These are phyloP conservation scores for Coemansia aciculifera DNA, from an alignment of 192 early-diverging fungal species.

Conservation along the genomic window DNA sequence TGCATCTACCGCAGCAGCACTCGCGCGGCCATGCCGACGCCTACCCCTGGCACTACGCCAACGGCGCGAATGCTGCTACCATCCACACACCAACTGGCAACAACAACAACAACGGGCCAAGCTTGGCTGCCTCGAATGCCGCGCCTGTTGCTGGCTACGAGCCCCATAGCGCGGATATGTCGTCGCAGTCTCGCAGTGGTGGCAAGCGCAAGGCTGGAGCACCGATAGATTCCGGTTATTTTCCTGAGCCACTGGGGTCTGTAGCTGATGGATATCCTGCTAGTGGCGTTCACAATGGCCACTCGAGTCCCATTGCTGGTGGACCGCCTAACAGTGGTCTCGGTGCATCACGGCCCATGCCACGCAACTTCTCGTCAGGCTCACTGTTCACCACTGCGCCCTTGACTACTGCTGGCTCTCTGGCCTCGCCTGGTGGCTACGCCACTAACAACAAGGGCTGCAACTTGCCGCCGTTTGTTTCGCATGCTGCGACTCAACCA, in stretches of 20 bases:
- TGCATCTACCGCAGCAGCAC: slow-evolving; percentile 12
- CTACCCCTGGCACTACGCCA: slow-evolving; percentile 32
- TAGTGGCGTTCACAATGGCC: slow-evolving; percentile 11
- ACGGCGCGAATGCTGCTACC: slow-evolving; percentile 2
- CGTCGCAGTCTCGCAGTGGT: slow-evolving; percentile 21
- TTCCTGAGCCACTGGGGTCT: slow-evolving; percentile 29
- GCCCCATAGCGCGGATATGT: neutral
- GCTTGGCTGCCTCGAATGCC: neutral
- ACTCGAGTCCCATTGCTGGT: slow-evolving; percentile 16
- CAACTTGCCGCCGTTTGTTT: slow-evolving; percentile 36
- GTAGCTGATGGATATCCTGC: neutral
- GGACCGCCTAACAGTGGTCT: slow-evolving; percentile 10
- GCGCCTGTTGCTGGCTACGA: neutral
- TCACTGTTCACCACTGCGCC: slow-evolving; percentile 19
- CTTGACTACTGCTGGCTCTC: slow-evolving; percentile 9
- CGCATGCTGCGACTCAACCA: slow-evolving; percentile 16
- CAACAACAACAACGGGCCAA: neutral
- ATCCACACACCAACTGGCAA: slow-evolving; percentile 10
- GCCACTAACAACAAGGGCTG: slow-evolving; percentile 24
- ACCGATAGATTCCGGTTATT: slow-evolving; percentile 46
- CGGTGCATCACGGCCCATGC: slow-evolving; percentile 15
- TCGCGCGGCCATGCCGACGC: slow-evolving; percentile 15
- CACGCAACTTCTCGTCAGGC: slow-evolving; percentile 30
- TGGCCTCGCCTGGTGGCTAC: slow-evolving; percentile 18
- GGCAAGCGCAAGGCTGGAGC: slow-evolving; percentile 44